Evolutionary conservation across 345 rosid species (phyloP), one percentile per base, ranked within the genome.

Genomic region (Alliaria petiolata): DNA sequence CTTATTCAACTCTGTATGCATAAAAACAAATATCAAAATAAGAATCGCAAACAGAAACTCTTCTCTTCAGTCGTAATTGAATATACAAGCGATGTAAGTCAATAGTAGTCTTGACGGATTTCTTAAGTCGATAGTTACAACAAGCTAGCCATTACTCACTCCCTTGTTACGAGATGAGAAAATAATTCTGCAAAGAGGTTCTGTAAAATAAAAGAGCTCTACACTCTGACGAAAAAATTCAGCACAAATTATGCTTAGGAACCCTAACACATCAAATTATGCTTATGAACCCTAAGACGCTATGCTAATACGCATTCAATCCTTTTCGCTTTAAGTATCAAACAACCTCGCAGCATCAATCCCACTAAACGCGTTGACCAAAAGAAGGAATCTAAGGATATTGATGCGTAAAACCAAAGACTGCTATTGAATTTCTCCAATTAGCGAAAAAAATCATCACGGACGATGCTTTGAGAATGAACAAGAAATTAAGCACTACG

Each of bases 1-100:
- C 71, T 82, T 84, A 53, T 73, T 86, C 64, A 85, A 77, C 70
- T 80, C 98, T 91, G 91, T 31, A 52, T 35, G 35, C 57, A 64
- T 11, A 25, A 13, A 54, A 70, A 42, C 62, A 78, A 65, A 34
- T 10, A 80, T 53, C 62, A 22, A 35, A 46, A 8, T 42, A 42
- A 45, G 42, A 63, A 56, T 16, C 2, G 3, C 2, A 0, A 31
- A 25, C 13, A 50, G 13, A 55, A 55, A 54, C 42, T 54, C 44
- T 2, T 76, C 22, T 25, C 22, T 57, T 13, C 25, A 55, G 47
- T 38, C 11, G 35, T 26, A 49, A 19, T 1, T 33, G 38, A 40
- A 66, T 36, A 36, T 36, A 26, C 39, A 72, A 54, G 54, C 43
- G 0, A 35, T 20, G 13, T 12, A 49, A 11, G 64, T 57, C 40